A percentile compares a stretch with the other conserved stretches of the same genome.
Conservation (phyloP, 768 basidiomycete species). For the Pholiota microspora region DNA sequence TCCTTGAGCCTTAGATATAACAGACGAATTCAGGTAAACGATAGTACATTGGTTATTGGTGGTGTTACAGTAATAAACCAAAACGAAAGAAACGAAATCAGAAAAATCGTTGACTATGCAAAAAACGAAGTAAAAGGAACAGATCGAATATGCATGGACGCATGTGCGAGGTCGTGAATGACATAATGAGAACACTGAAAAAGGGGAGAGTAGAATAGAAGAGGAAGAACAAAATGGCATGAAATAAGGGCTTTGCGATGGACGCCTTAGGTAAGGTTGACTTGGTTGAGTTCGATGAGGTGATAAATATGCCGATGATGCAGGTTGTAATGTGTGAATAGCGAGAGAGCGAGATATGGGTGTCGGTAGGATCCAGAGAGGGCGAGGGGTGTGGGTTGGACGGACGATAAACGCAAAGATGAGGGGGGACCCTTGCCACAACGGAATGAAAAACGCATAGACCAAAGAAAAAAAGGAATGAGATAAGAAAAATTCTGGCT, state of each 20-base stretch:
- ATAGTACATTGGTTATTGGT: no score
- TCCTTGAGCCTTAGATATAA: no score
- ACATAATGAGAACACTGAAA: neutral
- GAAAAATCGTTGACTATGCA: neutral
- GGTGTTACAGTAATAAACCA: no score
- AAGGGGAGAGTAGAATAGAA: neutral
- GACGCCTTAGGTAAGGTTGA: neutral
- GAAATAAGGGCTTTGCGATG: neutral
- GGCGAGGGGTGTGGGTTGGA: neutral
- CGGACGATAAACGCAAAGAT: neutral
- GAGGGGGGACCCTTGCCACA: no score
- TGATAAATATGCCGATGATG: constrained; percentile 12
- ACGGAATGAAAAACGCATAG: neutral
- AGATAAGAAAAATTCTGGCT: neutral
- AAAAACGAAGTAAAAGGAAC: neutral
- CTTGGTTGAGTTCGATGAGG: constrained; percentile 3
- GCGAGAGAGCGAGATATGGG: constrained; percentile 7
- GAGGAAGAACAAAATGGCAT: neutral
- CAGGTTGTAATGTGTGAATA: neutral
- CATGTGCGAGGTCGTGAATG: neutral
- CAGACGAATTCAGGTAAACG: no score
- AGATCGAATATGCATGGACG: neutral
- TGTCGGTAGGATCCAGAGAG: neutral
- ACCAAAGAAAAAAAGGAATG: constrained; percentile 3
- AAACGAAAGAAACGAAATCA: neutral